Conservation (phyloP, 768 basidiomycete genomes). For the Agaricus sinodeliciosus region DNA sequence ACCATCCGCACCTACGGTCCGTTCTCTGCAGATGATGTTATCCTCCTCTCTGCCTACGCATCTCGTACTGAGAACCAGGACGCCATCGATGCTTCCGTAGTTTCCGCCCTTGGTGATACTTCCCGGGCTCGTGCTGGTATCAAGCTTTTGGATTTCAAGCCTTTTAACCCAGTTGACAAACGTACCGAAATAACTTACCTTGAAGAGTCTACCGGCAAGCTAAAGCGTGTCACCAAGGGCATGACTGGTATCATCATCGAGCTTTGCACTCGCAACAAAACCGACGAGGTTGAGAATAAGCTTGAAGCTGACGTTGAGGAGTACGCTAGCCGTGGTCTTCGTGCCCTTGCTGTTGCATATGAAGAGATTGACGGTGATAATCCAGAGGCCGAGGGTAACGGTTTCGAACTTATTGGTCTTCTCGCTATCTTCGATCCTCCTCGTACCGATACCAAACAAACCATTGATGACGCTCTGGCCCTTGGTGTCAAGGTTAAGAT, state of each 20-base stretch:
- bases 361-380: constrained; percentile 89
- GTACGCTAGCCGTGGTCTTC: constrained; percentile 92
- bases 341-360: constrained; percentile 93
- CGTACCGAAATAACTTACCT: constrained; percentile 98
- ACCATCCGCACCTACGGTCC: constrained; percentile 88
- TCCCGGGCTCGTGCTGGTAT: constrained; percentile 80
- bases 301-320: constrained; percentile 96
- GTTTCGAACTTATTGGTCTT: constrained; percentile 95
- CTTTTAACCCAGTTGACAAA: constrained; percentile 99
- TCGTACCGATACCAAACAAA: constrained; percentile 97
- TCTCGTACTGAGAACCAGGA: constrained; percentile 99
- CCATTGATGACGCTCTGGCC: constrained; percentile 92
- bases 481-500: constrained; percentile 99
- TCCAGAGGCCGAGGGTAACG: constrained; percentile 82
- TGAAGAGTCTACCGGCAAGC: constrained; percentile 85
- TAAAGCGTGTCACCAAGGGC: constrained; percentile 99
- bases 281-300: constrained; percentile 80
- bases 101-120: constrained; percentile 67
- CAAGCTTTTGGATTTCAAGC: constrained; percentile 97
- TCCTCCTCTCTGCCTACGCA: constrained; percentile 91
- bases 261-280: constrained; percentile 96
- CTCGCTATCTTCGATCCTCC: constrained; percentile 98
- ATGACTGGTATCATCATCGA: constrained; percentile 99
- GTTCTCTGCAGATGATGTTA: constrained; percentile 83
- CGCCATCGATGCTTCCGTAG: constrained; percentile 89